Evolutionary conservation across 2,329 filamentous ascomycete genomes (phyloP), one percentile per base, ranked within the genome.

Genomic region (Mycosphaerella arachidis): DNA sequence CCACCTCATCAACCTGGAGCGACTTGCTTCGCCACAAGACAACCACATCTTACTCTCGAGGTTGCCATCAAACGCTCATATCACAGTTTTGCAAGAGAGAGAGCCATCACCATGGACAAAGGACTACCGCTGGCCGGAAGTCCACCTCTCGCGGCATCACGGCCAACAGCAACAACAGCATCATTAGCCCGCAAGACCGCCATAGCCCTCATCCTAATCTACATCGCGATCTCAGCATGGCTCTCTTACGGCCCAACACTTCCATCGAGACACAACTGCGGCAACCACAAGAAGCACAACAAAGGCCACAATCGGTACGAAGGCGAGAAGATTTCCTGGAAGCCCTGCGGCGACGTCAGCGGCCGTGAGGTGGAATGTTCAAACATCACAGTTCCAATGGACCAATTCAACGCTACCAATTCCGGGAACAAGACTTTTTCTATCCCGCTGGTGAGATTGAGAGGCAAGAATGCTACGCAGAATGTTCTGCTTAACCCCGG

Each of bases 341-440:
- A 60, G 48, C 57, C 60, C 20, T 62, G 59, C 35, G 64, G 63
- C 27, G 64, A 66, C 54, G 59, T 66, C 24, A 59, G 59, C 9
- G 64, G 63, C 30, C 48, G 60, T 7, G 58, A 57, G 4, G 48
- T 67, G 7, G 63, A 67, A 31, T 63, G 61, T 30, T 60, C 56
- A 37, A 61, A 61, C 16, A 65, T 67, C 16, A 45, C 51, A 8
- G 65, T 65, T 18, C 63, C 65, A 3, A 65, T 67, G 63, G 65
- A 67, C 35, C 63, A 65, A 40, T 67, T 65, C 57, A 61, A 67
- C 55, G 56, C 60, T 24, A 59, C 61, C 33, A 65, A 63, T 27
- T 65, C 61, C 24, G 61, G 59, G 3, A 46, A 63, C 55, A 67
- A 67, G 56, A 67, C 63, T 24, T 67, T 67, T 55, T 63, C 59